Evolutionary conservation across 2,329 filamentous ascomycete genomes (phyloP), one percentile per base, ranked within the genome.

Genomic region (Nemania abortiva): DNA sequence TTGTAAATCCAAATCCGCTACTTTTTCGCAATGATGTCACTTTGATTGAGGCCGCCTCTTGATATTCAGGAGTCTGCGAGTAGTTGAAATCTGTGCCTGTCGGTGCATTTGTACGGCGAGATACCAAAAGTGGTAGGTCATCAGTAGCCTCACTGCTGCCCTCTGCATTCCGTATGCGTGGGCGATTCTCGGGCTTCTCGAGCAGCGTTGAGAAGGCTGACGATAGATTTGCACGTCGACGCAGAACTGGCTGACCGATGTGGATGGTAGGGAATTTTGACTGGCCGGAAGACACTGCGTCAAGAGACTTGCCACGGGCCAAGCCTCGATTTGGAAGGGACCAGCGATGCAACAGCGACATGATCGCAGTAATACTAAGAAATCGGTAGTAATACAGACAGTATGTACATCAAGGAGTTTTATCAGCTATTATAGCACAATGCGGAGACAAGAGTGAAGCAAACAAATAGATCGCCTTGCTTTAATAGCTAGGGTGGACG

Each of bases 321-420:
- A 68, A 68, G 24, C 68, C 45, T 29, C 69, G 69, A 37, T 42
- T 73, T 22, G 72, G 72, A 15, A 73, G 56, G 6, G 72, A 73
- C 72, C 66, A 72, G 20, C 70, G 56, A 49, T 70, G 59, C 10
- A 71, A 34, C 4, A 71, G 56, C 22, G 70, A 72, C 72, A 73
- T 73, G 52, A 34, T 62, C 2, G 39, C 31, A 37, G 50, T 54
- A 22, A 18, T 61, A 9, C 39, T 13, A 22, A 24, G n/a, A 47
- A 22, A 7, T 47, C 5, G 6, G 56, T 64, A 69, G 49, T 3
- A 37, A 69, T 69, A 58, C 13, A 66, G 34, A 11, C 22, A 61
- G 63, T 55, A 27, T 59, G 54, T 54, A 39, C 20, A 55, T 42
- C 50, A 53, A 42, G 11, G 18, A 20, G 34, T 54, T 24, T 50